Base-by-base conservation (phyloP, 2,329 filamentous ascomycete genomes). In the Arthrocladium fulminans region DNA sequence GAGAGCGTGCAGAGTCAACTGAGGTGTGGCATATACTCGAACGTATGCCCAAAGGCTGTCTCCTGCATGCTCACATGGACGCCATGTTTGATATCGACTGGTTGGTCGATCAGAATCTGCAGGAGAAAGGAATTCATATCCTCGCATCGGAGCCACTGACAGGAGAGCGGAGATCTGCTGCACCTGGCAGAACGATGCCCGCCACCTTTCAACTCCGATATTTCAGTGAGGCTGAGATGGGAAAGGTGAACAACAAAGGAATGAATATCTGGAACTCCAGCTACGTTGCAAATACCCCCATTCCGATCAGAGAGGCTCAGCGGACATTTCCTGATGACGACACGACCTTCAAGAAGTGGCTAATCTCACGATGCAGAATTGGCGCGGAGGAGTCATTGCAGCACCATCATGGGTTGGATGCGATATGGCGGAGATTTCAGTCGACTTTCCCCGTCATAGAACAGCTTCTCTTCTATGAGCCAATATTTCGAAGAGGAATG, bases 1-100 rank as follows among this genome's bases (percentile, higher is more conserved):
- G 88, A 65, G 77, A 81, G n/a, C 79, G 80, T 30, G 94, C 95
- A 80, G 87, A 94, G 66, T 45, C 44, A n/a, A 94, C 87, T 12
- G 81, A 81, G 60, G 73, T 96, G 20, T 97, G 88, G 88, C 76
- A 80, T 55, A 92, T 96, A 58, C 77, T 95, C 13, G 78, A 82
- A 51, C 77, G 73, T 54, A 88, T 97, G 85, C 90, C 90, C 23
- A 97, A 97, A 65, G 92, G 90, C 10, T 76, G 83, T 7, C 72
- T 94, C 24, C 69, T 94, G 51, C 89, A 97, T 69, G 87, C 87
- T 37, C 89, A 97, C 65, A 72, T 94, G 62, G 86, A 94, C 65
- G 88, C 89, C 58, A 94, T 94, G 81, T 84, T 94, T 43, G 85
- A 95, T 63, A 80, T 88, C 55, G 84, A 88, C 61, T 94, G 81